phyloP scores from a whole-genome alignment of 2,329 filamentous ascomycete species.

The Capronia americana region DNA sequence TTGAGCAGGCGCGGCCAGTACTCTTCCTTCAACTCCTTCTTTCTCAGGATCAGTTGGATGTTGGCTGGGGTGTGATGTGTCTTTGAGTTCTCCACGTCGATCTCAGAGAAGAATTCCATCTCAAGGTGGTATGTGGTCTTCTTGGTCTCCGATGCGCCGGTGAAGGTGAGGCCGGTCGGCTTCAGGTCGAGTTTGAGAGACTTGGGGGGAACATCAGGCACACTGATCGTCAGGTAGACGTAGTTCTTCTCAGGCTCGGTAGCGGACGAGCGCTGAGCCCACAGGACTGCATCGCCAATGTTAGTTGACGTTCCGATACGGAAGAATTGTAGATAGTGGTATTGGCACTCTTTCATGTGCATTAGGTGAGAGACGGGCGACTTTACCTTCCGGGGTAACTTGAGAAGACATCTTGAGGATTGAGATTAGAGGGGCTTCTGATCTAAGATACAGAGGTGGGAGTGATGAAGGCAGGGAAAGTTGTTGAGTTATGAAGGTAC shows the following conservation, averaged over 20 bases:
- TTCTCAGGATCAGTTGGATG: slow-evolving; percentile 87
- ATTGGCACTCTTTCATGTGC: neutral
- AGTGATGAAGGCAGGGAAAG: slow-evolving; percentile 14
- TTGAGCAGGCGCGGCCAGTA: slow-evolving; percentile 97
- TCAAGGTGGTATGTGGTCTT: slow-evolving; percentile 87
- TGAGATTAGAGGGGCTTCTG: slow-evolving; percentile 17
- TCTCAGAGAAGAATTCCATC: slow-evolving; percentile 87
- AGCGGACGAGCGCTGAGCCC: slow-evolving; percentile 92
- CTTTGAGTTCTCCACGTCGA: slow-evolving; percentile 83
- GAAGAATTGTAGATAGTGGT: neutral
- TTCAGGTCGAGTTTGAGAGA: slow-evolving; percentile 84
- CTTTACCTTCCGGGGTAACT: slow-evolving; percentile 57
- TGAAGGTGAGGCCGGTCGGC: slow-evolving; percentile 77
- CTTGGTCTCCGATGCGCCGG: slow-evolving; percentile 79
- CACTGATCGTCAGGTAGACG: slow-evolving; percentile 89
- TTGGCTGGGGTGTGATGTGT: slow-evolving; percentile 87
- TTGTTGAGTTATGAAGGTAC: slow-evolving; percentile 29
- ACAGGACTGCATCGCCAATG: slow-evolving; percentile 72
- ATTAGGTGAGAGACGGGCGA: slow-evolving; percentile 39
- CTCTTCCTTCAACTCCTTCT: slow-evolving; percentile 94
- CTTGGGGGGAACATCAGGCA: slow-evolving; percentile 78
- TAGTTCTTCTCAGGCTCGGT: slow-evolving; percentile 86
- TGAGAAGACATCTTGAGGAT: slow-evolving; percentile 45
- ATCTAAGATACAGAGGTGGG: slow-evolving; percentile 20
- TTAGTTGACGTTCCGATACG: slow-evolving; percentile 8